Conservation (phyloP, 768 basidiomycete species). For the Gloeopeniophorella convolvens region DNA sequence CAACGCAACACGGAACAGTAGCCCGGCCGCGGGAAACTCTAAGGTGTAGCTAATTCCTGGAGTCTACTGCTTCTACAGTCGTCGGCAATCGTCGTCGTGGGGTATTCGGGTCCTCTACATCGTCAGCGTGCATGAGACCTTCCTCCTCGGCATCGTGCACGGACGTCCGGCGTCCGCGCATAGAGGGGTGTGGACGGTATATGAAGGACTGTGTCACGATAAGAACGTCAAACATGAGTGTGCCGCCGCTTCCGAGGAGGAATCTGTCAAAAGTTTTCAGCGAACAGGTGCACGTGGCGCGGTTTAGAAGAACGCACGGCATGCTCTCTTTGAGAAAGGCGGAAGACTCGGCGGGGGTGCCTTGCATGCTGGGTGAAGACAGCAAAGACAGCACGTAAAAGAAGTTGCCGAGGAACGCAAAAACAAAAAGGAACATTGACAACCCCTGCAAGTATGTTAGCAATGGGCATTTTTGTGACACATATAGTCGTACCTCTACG, state of each 20-base stretch:
- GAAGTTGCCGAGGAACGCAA: conserved; percentile 88
- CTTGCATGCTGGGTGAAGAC: conserved; percentile 57
- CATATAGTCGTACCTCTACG: conserved; percentile 53
- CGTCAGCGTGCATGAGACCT: conserved; percentile 12
- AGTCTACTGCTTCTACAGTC: conserved; percentile 8
- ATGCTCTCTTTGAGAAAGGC: conserved; percentile 74
- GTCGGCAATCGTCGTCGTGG: conserved; percentile 17
- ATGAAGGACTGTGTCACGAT: conserved; percentile 83
- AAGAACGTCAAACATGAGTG: conserved; percentile 86
- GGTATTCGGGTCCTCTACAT: conserved; percentile 16
- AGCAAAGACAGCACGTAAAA: conserved; percentile 91
- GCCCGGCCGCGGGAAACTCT: not conserved
- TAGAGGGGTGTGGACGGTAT: conserved; percentile 50
- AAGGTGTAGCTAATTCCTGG: conserved; percentile 3
- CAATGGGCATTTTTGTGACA: not conserved
- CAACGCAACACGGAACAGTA: no score
- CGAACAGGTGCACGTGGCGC: not conserved
- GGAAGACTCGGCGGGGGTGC: conserved; percentile 52
- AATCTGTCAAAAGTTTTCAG: conserved; percentile 46
- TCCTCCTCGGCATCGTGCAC: conserved; percentile 28
- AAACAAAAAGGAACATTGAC: conserved; percentile 88
- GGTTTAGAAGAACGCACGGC: conserved; percentile 50
- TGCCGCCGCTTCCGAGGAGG: conserved; percentile 87
- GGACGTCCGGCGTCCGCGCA: conserved; percentile 13
- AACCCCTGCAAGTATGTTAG: conserved; percentile 52